Evolutionary conservation across 805 yeast genomes (phyloP).

Genomic region (Wickerhamiella bombiphila): DNA sequence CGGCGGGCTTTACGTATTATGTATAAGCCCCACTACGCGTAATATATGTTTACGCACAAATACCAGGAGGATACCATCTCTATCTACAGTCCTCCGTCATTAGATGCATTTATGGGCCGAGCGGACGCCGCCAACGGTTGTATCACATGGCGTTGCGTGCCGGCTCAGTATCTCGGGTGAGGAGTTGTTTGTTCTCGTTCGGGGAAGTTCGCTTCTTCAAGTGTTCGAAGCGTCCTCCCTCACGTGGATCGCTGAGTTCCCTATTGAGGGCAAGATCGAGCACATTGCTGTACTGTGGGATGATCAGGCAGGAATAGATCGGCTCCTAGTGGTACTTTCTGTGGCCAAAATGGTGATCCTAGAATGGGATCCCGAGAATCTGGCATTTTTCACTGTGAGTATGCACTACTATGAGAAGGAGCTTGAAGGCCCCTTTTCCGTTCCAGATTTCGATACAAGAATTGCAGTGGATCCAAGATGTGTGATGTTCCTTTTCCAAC

Average conservation of each 20-base stretch:
- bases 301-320: conserved; percentile 29
- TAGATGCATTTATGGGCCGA: conserved; percentile 73
- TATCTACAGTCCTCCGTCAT: too few relatives aligned
- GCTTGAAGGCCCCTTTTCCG: conserved; percentile 26
- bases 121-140: conserved; percentile 60
- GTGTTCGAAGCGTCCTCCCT: conserved; percentile 27
- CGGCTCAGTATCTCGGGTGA: conserved; percentile 26
- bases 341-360: conserved; percentile 66
- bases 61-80: too few relatives aligned
- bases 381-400: conserved; percentile 53
- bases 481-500: conserved; percentile 40
- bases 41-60: too few relatives aligned
- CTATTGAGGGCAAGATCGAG: conserved; percentile 54
- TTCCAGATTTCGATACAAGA: conserved; percentile 26
- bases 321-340: conserved; percentile 50
- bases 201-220: conserved; percentile 50
- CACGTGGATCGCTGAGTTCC: conserved; percentile 45
- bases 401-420: conserved; percentile 76
- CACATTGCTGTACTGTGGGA: conserved; percentile 33
- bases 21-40: too few relatives aligned
- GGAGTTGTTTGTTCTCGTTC: conserved; percentile 42
- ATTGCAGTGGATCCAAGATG: conserved; percentile 50
- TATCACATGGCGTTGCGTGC: conserved; percentile 39
- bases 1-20: too few relatives aligned
- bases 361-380: conserved; percentile 45